Conservation (phyloP, 257 asterid genomes). For the Solanum dulcamara region DNA sequence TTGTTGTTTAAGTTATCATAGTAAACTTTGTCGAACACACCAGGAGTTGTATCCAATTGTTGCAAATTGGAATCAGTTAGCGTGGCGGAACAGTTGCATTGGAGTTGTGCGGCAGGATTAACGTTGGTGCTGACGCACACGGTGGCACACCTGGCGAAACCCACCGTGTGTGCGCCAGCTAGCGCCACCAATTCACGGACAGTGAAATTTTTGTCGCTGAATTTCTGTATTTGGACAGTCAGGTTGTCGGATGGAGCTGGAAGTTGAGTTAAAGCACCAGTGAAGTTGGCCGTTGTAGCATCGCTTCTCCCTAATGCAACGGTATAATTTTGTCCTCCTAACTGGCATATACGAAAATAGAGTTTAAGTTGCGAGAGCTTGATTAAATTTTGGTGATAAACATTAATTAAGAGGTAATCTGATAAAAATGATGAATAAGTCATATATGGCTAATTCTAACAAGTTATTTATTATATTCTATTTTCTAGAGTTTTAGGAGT, state of each 20-base stretch:
- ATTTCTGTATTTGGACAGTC: not conserved
- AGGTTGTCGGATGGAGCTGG: not conserved
- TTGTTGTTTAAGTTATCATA: not conserved
- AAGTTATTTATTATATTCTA: not conserved
- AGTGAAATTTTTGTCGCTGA: not conserved
- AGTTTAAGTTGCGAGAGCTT: not conserved
- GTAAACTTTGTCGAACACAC: not conserved
- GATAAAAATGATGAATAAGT: not conserved
- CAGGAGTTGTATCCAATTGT: not conserved
- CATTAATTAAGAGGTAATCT: not conserved
- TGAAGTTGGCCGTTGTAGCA: slow-evolving; percentile 1
- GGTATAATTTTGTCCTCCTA: slow-evolving; percentile 3
- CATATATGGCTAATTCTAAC: too few relatives aligned
- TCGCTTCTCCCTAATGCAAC: not conserved
- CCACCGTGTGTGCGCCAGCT: not conserved
- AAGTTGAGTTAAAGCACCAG: not conserved
- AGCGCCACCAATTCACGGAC: not conserved
- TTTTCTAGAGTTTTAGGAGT: too few relatives aligned
- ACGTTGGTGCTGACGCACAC: not conserved
- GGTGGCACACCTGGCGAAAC: not conserved
- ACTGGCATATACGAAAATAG: not conserved
- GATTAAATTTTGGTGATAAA: not conserved
- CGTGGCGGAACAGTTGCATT: not conserved
- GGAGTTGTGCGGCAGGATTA: not conserved
- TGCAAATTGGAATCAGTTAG: not conserved